phyloP scores from a whole-genome alignment of 1,139 yeast species.

The Yamadazyma trypodendri region DNA sequence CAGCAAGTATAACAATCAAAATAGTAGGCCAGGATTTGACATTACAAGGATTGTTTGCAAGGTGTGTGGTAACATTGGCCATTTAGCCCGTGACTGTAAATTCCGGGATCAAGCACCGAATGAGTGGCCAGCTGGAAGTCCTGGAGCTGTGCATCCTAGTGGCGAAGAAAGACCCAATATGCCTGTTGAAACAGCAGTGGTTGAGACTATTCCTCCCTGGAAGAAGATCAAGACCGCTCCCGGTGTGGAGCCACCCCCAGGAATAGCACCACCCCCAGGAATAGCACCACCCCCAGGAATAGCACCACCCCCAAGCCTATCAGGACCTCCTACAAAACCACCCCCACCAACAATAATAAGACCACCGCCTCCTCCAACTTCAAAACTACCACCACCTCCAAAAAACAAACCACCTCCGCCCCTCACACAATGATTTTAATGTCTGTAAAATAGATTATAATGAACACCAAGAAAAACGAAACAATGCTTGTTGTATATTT shows the following conservation, averaged over 20 bases:
- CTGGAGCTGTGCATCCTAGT: no score
- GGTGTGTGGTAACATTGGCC: conserved; percentile 81
- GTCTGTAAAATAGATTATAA: no score
- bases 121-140: not conserved
- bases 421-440: no score
- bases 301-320: not conserved
- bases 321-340: conserved; percentile 7
- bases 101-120: conserved; percentile 12
- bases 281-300: conserved; percentile 1
- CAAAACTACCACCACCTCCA: not conserved
- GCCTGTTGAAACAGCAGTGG: not conserved
- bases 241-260: not conserved
- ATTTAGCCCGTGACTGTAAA: conserved; percentile 84
- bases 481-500: no score
- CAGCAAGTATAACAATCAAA: conserved; percentile 51
- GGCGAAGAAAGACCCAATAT: not conserved
- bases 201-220: conserved; percentile 13
- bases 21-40: conserved; percentile 37
- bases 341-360: conserved; percentile 6
- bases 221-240: conserved; percentile 13
- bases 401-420: not conserved
- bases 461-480: no score
- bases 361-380: conserved; percentile 7
- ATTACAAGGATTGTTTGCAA: conserved; percentile 67
- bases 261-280: conserved; percentile 3